Conservation (phyloP, 1,139 yeast species). For the Candida dubliniensis region DNA sequence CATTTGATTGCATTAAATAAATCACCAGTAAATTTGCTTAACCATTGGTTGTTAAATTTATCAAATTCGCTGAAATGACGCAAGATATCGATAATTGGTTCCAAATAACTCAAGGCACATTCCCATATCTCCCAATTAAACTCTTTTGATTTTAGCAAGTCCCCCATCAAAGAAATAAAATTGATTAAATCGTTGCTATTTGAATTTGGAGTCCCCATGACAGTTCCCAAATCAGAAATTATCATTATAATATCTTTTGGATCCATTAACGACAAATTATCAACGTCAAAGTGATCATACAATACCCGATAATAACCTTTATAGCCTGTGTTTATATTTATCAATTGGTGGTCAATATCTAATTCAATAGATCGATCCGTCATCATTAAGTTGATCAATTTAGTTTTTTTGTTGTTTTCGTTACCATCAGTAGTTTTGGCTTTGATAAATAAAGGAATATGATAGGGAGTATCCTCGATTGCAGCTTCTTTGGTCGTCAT, state of each 20-base stretch:
- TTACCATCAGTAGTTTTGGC: constrained; percentile 17
- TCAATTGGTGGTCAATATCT: constrained; percentile 27
- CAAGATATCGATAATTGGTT: constrained; percentile 29
- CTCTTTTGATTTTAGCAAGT: constrained; percentile 19
- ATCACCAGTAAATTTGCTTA: constrained; percentile 18
- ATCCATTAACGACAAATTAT: constrained; percentile 25
- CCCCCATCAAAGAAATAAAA: constrained; percentile 30
- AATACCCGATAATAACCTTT: constrained; percentile 46
- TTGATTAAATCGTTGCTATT: constrained; percentile 26
- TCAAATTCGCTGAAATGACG: constrained; percentile 29
- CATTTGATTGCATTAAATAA: constrained; percentile 27
- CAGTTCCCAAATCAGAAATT: constrained; percentile 38
- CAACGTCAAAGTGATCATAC: constrained; percentile 19
- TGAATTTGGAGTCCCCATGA: constrained; percentile 24
- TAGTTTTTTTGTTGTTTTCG: constrained; percentile 19
- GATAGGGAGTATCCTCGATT: constrained; percentile 49
- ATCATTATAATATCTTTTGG: constrained; percentile 33
- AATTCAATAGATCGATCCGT: constrained; percentile 48
- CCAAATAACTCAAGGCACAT: constrained; percentile 33
- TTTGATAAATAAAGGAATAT: constrained; percentile 53
- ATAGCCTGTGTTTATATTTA: constrained; percentile 43
- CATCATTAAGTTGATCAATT: constrained; percentile 41
- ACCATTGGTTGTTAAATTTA: constrained; percentile 23
- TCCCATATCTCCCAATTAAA: constrained; percentile 28
- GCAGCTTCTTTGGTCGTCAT: constrained; percentile 22